Percentiles rank a stretch among this genome's conserved stretches.
Evolutionary conservation across 306 rosid species (phyloP).

Genomic region (Luffa acutangula): DNA sequence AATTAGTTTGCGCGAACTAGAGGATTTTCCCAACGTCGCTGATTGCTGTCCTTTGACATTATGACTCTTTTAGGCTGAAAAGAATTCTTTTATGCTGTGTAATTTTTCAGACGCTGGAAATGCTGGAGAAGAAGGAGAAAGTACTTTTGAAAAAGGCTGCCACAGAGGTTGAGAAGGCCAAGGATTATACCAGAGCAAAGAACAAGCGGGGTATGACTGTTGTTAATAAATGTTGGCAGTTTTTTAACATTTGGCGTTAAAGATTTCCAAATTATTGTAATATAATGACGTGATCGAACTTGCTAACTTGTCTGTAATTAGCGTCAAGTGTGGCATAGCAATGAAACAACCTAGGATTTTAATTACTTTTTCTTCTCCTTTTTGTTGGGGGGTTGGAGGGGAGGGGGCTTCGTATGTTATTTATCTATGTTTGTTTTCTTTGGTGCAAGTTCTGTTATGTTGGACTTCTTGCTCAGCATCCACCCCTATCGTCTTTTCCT

Average conservation of each 20-base stretch:
- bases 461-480: no score
- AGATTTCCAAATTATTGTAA: background rate
- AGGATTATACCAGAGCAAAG: conserved; percentile 71
- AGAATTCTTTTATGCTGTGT: background rate
- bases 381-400: background rate
- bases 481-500: background rate
- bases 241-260: background rate
- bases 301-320: background rate
- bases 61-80: background rate
- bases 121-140: conserved; percentile 99
- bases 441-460: background rate
- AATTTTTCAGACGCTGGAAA: conserved; percentile 71
- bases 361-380: background rate
- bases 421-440: background rate
- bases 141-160: conserved; percentile 77
- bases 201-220: conserved; percentile 65
- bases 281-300: background rate
- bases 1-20: background rate
- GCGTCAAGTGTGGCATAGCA: background rate
- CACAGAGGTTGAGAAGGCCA: conserved; percentile 84
- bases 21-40: background rate
- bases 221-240: background rate
- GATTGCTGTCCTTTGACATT: background rate
- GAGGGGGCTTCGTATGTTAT: background rate
- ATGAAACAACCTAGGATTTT: background rate